Evolutionary conservation across 176 grass and related monocot species (phyloP).

Genomic region (Carex myosuroides): DNA sequence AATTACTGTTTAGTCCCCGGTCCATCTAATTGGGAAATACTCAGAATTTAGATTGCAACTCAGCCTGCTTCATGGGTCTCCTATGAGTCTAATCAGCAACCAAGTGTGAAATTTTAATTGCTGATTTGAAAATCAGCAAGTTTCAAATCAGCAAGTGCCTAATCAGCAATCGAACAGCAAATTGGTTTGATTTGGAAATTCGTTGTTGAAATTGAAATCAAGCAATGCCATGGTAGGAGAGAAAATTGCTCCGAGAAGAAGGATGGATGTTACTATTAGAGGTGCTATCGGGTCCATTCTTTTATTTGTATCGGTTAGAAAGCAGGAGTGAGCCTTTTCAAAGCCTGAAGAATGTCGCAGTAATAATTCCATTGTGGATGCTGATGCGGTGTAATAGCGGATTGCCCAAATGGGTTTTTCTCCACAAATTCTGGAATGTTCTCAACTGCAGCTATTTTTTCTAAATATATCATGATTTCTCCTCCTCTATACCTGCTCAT

Average conservation of each 20-base stretch:
- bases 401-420: slow-evolving; percentile 71
- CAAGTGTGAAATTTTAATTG: too few species aligned
- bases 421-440: slow-evolving; percentile 51
- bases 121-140: too few species aligned
- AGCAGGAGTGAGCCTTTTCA: not conserved
- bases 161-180: slow-evolving; percentile 25
- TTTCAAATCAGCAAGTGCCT: too few species aligned
- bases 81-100: too few species aligned
- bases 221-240: slow-evolving; percentile 47
- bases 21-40: too few species aligned
- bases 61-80: too few species aligned
- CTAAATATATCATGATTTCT: slow-evolving; percentile 65
- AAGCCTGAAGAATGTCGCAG: not conserved
- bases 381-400: slow-evolving; percentile 37
- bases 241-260: slow-evolving; percentile 48
- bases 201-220: slow-evolving; percentile 13
- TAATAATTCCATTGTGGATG: slow-evolving; percentile 70
- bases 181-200: slow-evolving; percentile 12
- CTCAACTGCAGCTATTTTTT: slow-evolving; percentile 45
- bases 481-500: slow-evolving; percentile 51
- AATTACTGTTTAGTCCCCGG: too few species aligned
- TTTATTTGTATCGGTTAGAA: not conserved
- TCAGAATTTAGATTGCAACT: too few species aligned
- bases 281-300: too few species aligned
- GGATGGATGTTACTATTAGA: slow-evolving; percentile 31